A percentile compares a stretch with the other conserved stretches of the same genome.
phyloP scores from a whole-genome alignment of 2,329 filamentous ascomycete genomes.

The Truncatella angustata region DNA sequence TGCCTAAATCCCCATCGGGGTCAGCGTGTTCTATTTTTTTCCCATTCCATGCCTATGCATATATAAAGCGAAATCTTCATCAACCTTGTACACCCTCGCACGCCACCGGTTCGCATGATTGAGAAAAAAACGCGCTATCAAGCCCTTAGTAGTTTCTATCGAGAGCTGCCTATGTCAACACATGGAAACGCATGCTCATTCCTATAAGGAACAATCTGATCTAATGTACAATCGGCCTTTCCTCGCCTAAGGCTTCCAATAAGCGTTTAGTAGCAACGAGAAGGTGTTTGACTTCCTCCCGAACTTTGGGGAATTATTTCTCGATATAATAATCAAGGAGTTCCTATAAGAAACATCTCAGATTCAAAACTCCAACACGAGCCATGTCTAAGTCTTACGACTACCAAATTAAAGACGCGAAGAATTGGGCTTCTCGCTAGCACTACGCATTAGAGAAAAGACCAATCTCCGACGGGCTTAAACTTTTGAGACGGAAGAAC shows the following conservation, averaged over 20 bases:
- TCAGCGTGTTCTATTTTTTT: neutral
- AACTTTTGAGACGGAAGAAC: slow-evolving; percentile 34
- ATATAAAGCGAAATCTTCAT: neutral
- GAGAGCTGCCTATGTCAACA: slow-evolving; percentile 22
- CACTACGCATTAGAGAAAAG: slow-evolving; percentile 30
- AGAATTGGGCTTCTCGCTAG: slow-evolving; percentile 38
- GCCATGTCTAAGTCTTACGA: slow-evolving; percentile 17
- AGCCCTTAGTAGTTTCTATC: slow-evolving; percentile 18
- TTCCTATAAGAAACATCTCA: slow-evolving; percentile 17
- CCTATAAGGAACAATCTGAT: slow-evolving; percentile 19
- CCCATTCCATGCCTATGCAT: neutral
- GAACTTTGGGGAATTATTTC: slow-evolving; percentile 26
- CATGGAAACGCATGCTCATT: slow-evolving; percentile 22
- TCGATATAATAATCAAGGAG: slow-evolving; percentile 27
- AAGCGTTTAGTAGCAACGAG: neutral
- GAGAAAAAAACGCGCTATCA: neutral
- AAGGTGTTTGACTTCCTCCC: slow-evolving; percentile 18
- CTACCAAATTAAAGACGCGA: slow-evolving; percentile 35
- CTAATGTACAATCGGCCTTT: slow-evolving; percentile 15
- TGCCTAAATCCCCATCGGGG: too few species aligned
- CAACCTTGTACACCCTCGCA: neutral
- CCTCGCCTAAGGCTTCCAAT: neutral
- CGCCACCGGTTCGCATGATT: neutral
- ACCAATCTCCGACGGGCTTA: slow-evolving; percentile 29
- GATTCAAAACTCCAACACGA: slow-evolving; percentile 15